Evolutionary conservation across 2,329 filamentous ascomycete species (phyloP), one percentile per base, ranked within the genome.

Genomic region (Rhynchosporium graminicola): DNA sequence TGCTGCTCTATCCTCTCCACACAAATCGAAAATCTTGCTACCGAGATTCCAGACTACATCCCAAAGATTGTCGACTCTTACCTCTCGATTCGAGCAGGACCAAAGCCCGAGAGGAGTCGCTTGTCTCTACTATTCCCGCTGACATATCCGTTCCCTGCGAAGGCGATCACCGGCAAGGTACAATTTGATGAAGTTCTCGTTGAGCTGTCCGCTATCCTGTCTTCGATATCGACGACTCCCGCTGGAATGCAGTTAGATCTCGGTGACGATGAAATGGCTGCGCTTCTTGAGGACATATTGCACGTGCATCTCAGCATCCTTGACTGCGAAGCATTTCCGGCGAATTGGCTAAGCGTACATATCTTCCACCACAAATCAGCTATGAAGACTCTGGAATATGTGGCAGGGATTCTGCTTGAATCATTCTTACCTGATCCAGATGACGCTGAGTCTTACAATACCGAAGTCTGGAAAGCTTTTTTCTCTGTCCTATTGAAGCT

Each of bases 1-100:
- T 97, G 94, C 76, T 97, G 92, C 76, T 96, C 94, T 0, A 90
- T 99, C 40, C 82, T 99, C 42, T 91, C 94, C 8, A 92, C 90
- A 65, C 91, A 98, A 74, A 83, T 93, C 61, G 85, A 90, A 46
- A 84, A 91, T 68, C 83, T 96, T 8, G 88, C 89, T 8, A 83
- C 91, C 43, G 89, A 95, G 72, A 89, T 95, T 54, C 91, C 92
- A 26, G 90, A 93, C 65, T 96, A 97, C 74, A 88, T 97, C 67
- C 91, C 92, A 0, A 96, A 94, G 74, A 88, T 97, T 52, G 87
- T 97, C 61, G 89, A 95, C 67, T 97, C 94, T 0, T 98, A 97
- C 74, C 81, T 91, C 58, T 85, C 87, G 9, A 87, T 98, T 62
- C 85, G 90, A 68, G 79, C 84, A 1, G 76, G 77, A 2, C 79